Evolutionary conservation across 2,329 filamentous ascomycete genomes (phyloP).

Genomic region (Fusarium napiforme): DNA sequence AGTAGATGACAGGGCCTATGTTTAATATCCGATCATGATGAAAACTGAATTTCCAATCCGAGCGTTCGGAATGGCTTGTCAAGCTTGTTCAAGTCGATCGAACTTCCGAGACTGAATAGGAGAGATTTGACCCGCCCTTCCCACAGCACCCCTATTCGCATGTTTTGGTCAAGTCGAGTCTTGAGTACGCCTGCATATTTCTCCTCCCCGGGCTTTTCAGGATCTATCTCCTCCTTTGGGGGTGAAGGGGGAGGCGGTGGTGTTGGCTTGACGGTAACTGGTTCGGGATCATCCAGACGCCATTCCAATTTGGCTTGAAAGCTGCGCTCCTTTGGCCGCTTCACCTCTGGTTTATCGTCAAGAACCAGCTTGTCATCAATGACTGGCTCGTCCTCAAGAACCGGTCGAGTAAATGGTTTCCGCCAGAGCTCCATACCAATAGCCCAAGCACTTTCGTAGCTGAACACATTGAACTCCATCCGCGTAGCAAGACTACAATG

Average conservation of each 20-base stretch:
- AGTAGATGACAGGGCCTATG: background rate
- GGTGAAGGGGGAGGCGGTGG: background rate
- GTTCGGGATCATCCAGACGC: constrained; percentile 56
- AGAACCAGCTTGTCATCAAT: constrained; percentile 42
- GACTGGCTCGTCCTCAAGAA: constrained; percentile 48
- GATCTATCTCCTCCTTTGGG: constrained; percentile 23
- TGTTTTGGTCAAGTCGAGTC: constrained; percentile 87
- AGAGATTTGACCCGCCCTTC: constrained; percentile 93
- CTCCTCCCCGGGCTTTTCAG: constrained; percentile 59
- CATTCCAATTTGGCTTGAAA: constrained; percentile 66
- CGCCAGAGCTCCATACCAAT: constrained; percentile 95
- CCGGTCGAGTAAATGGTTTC: constrained; percentile 59
- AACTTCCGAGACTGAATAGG: constrained; percentile 89
- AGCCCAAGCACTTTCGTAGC: constrained; percentile 94
- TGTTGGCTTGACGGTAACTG: constrained; percentile 16
- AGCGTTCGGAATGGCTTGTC: constrained; percentile 82
- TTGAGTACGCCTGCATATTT: constrained; percentile 89
- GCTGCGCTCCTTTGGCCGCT: constrained; percentile 53
- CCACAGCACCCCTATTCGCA: constrained; percentile 88
- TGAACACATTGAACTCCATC: constrained; percentile 98
- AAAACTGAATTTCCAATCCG: constrained; percentile 85
- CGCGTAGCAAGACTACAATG: constrained; percentile 87
- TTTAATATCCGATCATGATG: constrained; percentile 64
- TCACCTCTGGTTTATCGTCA: constrained; percentile 22
- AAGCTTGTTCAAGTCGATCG: constrained; percentile 79